A percentile compares a stretch with the other conserved stretches of the same genome.
Evolutionary conservation across 257 asterid genomes (phyloP).

Genomic region (Solanum clarkiae): DNA sequence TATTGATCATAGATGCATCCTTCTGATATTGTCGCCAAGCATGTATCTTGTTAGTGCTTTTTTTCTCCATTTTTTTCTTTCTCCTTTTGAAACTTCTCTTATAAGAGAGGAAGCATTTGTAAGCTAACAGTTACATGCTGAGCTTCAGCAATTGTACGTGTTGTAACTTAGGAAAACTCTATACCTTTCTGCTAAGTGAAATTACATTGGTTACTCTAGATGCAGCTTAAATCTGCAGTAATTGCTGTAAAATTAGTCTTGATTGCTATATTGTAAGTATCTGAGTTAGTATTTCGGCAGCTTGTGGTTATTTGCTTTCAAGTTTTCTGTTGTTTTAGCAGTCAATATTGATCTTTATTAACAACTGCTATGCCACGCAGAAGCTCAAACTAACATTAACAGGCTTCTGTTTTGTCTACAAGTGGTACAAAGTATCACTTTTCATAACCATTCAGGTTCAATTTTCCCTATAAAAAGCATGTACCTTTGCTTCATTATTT

Average conservation of each 20-base stretch:
- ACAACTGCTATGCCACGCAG: not conserved
- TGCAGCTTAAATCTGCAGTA: not conserved
- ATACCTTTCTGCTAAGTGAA: not conserved
- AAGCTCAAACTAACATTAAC: not conserved
- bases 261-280: not conserved
- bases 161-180: not conserved
- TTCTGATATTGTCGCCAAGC: constrained; percentile 4
- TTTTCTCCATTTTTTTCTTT: not conserved
- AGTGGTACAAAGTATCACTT: not conserved
- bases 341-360: not conserved
- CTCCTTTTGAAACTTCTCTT: not conserved
- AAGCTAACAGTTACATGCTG: not conserved
- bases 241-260: not conserved
- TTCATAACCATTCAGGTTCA: not conserved
- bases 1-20: constrained; percentile 30
- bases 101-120: not conserved
- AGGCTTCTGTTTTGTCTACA: not conserved
- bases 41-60: not conserved
- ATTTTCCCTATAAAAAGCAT: not conserved
- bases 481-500: not conserved
- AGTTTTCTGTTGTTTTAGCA: not conserved
- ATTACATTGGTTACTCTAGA: not conserved
- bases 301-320: not conserved
- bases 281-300: not conserved
- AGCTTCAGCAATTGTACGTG: not conserved